Evolutionary conservation across 805 yeast species (phyloP).

Genomic region (Candida odintsovae): DNA sequence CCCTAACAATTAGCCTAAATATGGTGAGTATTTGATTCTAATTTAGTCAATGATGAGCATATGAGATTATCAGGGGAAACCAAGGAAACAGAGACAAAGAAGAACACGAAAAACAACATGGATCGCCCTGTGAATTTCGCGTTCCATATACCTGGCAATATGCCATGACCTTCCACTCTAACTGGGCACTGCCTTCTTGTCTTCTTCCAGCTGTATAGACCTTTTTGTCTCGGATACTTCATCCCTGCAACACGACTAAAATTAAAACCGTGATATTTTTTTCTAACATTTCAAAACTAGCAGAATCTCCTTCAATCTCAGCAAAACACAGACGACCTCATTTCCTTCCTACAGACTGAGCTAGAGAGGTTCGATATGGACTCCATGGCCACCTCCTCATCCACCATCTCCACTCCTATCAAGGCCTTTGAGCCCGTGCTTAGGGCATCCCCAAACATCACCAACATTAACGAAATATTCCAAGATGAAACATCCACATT

Average conservation of each 20-base stretch:
- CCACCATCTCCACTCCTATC: not conserved
- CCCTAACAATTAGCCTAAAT: too few species aligned
- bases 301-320: not conserved
- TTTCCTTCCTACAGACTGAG: not conserved
- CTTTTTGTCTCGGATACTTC: too few species aligned
- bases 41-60: not conserved
- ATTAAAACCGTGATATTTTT: not conserved
- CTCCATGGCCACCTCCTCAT: not conserved
- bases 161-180: not conserved
- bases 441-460: conserved; percentile 16
- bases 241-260: not conserved
- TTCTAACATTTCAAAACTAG: not conserved
- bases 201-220: too few species aligned
- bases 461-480: conserved; percentile 16
- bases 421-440: conserved; percentile 3
- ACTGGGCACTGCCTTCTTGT: not conserved
- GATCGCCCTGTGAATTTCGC: not conserved
- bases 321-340: not conserved
- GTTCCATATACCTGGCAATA: not conserved
- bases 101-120: not conserved
- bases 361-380: not conserved
- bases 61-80: not conserved
- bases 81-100: not conserved
- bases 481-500: conserved; percentile 10
- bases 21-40: not conserved